Conservation (phyloP, 2,329 filamentous ascomycete genomes). For the Huntiella moniliformis region DNA sequence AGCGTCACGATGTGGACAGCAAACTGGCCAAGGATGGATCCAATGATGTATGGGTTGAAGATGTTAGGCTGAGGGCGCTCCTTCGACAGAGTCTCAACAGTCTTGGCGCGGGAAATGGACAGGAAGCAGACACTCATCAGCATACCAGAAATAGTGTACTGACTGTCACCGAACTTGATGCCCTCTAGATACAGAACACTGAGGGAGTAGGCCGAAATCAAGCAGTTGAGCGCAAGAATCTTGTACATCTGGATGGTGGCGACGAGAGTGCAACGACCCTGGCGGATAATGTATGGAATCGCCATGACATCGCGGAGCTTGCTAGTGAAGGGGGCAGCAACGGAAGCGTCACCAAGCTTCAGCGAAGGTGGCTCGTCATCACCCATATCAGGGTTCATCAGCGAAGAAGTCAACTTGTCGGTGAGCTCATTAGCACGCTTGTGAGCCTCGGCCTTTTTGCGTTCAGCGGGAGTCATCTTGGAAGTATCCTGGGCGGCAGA, state of each 20-base stretch:
- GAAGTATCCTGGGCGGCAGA: slow-evolving; percentile 17
- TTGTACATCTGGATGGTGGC: slow-evolving; percentile 99
- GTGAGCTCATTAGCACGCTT: slow-evolving; percentile 61
- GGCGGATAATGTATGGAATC: slow-evolving; percentile 93
- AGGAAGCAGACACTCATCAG: slow-evolving; percentile 99
- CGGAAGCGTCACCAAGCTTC: slow-evolving; percentile 92
- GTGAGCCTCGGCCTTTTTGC: slow-evolving; percentile 44
- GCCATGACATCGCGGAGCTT: slow-evolving; percentile 94
- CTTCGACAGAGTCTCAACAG: slow-evolving; percentile 87
- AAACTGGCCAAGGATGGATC: slow-evolving; percentile 91
- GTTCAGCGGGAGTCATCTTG: slow-evolving; percentile 28
- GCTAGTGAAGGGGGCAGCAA: slow-evolving; percentile 91
- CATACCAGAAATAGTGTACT: slow-evolving; percentile 98
- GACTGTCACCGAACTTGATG: slow-evolving; percentile 96
- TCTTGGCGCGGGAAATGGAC: slow-evolving; percentile 91
- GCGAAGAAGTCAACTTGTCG: slow-evolving; percentile 65
- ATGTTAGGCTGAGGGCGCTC: slow-evolving; percentile 97
- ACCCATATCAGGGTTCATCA: slow-evolving; percentile 81
- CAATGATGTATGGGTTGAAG: slow-evolving; percentile 97
- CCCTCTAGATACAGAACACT: slow-evolving; percentile 93
- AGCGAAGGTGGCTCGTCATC: slow-evolving; percentile 85
- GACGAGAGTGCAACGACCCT: slow-evolving; percentile 91
- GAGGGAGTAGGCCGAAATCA: slow-evolving; percentile 94
- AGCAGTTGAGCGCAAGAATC: slow-evolving; percentile 90
- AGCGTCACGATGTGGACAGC: slow-evolving; percentile 86